Evolutionary conservation across 257 asterid genomes (phyloP).

Genomic region (Sherardia arvensis): DNA sequence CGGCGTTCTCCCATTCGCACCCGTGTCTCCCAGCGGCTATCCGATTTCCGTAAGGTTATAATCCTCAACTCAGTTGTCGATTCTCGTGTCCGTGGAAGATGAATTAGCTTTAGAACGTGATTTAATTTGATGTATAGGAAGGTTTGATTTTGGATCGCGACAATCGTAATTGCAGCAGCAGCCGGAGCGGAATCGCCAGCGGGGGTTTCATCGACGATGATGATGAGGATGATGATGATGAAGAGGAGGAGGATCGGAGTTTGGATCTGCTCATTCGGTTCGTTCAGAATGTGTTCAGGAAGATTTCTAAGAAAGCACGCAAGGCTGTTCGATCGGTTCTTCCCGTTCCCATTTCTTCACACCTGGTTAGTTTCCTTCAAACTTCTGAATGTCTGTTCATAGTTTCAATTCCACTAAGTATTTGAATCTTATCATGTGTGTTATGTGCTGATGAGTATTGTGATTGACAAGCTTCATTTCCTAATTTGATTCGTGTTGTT

Average conservation of each 20-base stretch:
- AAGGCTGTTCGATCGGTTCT: constrained; percentile 83
- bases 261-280: constrained; percentile 77
- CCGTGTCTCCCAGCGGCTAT: constrained; percentile 15
- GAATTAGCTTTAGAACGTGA: background rate
- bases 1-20: constrained; percentile 1
- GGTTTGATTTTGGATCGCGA: constrained; percentile 21
- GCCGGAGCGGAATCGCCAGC: constrained; percentile 35
- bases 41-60: constrained; percentile 23
- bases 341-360: constrained; percentile 63
- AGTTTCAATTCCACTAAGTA: background rate
- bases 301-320: constrained; percentile 77
- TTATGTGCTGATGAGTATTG: background rate
- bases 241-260: constrained; percentile 78
- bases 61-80: background rate
- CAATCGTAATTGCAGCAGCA: constrained; percentile 39
- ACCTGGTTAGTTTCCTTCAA: constrained; percentile 37
- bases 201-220: constrained; percentile 48
- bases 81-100: background rate
- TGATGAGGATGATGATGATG: constrained; percentile 66
- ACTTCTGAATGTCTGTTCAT: background rate
- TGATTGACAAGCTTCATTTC: background rate
- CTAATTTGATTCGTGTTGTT: background rate
- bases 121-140: constrained; percentile 24
- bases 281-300: constrained; percentile 71
- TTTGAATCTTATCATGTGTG: background rate